Evolutionary conservation across 2,329 filamentous ascomycete genomes (phyloP).

Genomic region (Samsoniella hepiali): DNA sequence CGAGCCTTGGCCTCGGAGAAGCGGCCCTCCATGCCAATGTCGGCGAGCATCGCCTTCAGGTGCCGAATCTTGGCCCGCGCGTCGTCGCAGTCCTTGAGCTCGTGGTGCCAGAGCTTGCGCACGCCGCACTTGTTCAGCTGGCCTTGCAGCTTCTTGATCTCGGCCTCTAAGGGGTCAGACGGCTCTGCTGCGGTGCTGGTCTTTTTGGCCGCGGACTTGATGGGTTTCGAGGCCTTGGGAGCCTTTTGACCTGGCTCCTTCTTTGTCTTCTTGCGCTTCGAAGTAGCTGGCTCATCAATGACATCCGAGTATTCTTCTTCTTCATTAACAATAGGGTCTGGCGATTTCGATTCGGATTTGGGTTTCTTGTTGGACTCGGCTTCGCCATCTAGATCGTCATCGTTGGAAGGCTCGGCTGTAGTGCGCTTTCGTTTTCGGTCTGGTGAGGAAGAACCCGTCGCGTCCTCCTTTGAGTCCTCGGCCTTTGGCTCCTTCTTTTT

Average conservation of each 20-base stretch:
- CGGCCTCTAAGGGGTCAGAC: constrained; percentile 63
- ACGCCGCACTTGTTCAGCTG: constrained; percentile 88
- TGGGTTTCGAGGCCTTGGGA: constrained; percentile 26
- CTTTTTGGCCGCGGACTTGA: constrained; percentile 43
- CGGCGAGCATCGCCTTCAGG: constrained; percentile 72
- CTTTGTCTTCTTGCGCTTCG: constrained; percentile 54
- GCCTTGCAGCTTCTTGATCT: constrained; percentile 84
- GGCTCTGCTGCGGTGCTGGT: constrained; percentile 31
- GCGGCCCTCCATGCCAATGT: constrained; percentile 83
- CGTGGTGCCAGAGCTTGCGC: constrained; percentile 84
- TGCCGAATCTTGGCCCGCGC: constrained; percentile 77
- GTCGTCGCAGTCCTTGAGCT: constrained; percentile 74
- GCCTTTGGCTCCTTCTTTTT: constrained; percentile 38
- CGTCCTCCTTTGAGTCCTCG: constrained; percentile 21
- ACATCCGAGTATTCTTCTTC: constrained; percentile 49
- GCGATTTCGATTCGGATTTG: constrained; percentile 2
- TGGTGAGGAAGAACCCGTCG: background rate
- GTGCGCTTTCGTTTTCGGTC: constrained; percentile 20
- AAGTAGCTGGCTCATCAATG: constrained; percentile 67
- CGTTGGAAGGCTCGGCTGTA: constrained; percentile 21
- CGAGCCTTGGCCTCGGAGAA: constrained; percentile 81
- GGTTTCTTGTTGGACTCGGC: constrained; percentile 16
- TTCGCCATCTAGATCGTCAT: constrained; percentile 20
- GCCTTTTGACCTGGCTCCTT: constrained; percentile 28
- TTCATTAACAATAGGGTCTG: constrained; percentile 27